Conservation (phyloP, 1,284 basidiomycete genomes). For the Taiwanofungus camphoratus region DNA sequence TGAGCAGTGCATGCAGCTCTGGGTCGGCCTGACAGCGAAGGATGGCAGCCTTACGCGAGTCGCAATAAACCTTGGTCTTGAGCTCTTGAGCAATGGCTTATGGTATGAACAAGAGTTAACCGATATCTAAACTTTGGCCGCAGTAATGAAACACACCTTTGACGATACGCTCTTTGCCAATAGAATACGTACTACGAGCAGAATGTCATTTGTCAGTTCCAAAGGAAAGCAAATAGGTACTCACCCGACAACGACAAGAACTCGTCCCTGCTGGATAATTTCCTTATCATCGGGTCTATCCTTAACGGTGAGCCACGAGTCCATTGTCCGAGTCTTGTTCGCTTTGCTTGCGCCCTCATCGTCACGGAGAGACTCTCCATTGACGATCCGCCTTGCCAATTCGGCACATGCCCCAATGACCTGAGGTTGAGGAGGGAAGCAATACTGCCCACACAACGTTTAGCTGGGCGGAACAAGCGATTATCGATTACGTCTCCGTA, state of each 20-base stretch:
- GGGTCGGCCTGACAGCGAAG: conserved; percentile 78
- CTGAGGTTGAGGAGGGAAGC: conserved; percentile 89
- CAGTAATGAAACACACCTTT: conserved; percentile 53
- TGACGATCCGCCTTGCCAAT: conserved; percentile 59
- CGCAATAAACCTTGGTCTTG: conserved; percentile 86
- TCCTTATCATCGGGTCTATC: conserved; percentile 21
- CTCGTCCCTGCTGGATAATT: conserved; percentile 19
- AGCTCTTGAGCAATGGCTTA: conserved; percentile 82
- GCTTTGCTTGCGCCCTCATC: conserved; percentile 21
- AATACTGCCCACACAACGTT: conserved; percentile 59
- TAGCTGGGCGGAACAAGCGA: too few species aligned
- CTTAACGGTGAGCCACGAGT: conserved; percentile 24
- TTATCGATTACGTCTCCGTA: conserved; percentile 20
- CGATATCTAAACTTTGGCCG: conserved; percentile 1
- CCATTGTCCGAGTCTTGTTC: conserved; percentile 23
- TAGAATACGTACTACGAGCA: conserved; percentile 77
- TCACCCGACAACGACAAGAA: conserved; percentile 86
- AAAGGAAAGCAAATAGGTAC: conserved; percentile 13
- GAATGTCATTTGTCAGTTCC: neutral
- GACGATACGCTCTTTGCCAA: conserved; percentile 96
- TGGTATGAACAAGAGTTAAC: too few species aligned
- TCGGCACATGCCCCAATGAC: conserved; percentile 92
- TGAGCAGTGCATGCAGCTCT: conserved; percentile 78
- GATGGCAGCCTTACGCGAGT: conserved; percentile 75
- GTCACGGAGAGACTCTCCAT: conserved; percentile 24